These are phyloP conservation scores for Sicyos edulis DNA, from an alignment of 306 rosid genomes.

Conservation along the genomic window DNA sequence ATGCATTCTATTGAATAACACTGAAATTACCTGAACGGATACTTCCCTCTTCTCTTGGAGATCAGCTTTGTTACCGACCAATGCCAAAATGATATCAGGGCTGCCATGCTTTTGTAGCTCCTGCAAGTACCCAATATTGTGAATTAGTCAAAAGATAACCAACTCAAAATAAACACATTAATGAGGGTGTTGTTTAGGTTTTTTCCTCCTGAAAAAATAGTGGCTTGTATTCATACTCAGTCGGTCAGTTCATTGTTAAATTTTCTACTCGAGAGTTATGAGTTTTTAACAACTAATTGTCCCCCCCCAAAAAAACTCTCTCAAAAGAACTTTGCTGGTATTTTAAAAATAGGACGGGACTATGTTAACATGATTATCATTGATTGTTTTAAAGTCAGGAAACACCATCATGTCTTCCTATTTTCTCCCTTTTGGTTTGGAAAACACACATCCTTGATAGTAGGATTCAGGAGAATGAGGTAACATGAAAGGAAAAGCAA, in stretches of 20 bases:
- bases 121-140: slow-evolving; percentile 30
- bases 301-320: too few species aligned
- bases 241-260: too few species aligned
- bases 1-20: slow-evolving; percentile 28
- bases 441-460: background rate
- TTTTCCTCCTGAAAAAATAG: background rate
- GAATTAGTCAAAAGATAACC: background rate
- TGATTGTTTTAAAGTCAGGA: background rate
- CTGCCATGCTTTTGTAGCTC: slow-evolving; percentile 95
- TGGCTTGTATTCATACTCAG: background rate
- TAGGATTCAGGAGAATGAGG: background rate
- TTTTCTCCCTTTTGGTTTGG: background rate
- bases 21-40: slow-evolving; percentile 52
- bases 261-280: background rate
- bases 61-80: slow-evolving; percentile 96
- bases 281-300: too few species aligned
- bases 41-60: slow-evolving; percentile 86
- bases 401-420: background rate
- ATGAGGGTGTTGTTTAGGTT: background rate
- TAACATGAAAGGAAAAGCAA: background rate
- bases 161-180: background rate
- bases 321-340: too few species aligned
- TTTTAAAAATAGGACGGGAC: background rate
- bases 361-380: background rate
- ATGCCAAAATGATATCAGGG: slow-evolving; percentile 88